A percentile compares a stretch with the other conserved stretches of the same genome.
Conservation (phyloP, 176 grass and related monocot genomes). For the Eragrostis nindensis region DNA sequence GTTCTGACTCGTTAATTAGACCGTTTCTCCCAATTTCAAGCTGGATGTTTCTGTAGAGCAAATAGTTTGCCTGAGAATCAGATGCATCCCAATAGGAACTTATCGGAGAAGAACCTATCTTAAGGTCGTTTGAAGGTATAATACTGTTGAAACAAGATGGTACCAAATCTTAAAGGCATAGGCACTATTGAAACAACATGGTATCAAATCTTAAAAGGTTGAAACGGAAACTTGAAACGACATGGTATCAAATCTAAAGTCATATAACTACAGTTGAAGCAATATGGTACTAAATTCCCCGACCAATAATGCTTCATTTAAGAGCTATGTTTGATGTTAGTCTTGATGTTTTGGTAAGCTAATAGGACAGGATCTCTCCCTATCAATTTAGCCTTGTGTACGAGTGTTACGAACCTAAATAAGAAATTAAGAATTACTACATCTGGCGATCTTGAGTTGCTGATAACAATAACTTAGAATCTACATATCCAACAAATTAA, state of each 20-base stretch:
- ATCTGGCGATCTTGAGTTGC: not conserved
- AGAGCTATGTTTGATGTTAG: constrained; percentile 3
- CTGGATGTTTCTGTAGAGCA: not conserved
- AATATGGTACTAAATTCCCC: constrained; percentile 34
- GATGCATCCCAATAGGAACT: constrained; percentile 37
- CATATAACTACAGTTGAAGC: constrained; percentile 23
- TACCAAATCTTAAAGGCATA: too few species aligned
- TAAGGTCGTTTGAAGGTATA: constrained; percentile 31
- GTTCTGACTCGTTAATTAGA: constrained; percentile 16
- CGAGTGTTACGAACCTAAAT: not conserved
- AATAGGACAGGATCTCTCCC: not conserved
- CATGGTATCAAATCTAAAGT: constrained; percentile 33
- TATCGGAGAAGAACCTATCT: constrained; percentile 27
- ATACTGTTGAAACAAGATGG: too few species aligned
- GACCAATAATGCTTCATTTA: constrained; percentile 12
- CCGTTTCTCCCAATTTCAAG: constrained; percentile 26
- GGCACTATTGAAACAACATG: constrained; percentile 34
- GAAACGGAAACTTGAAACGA: not conserved
- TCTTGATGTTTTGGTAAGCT: not conserved
- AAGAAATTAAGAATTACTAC: not conserved
- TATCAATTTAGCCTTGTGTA: not conserved
- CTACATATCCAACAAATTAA: constrained; percentile 28
- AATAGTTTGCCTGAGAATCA: constrained; percentile 40
- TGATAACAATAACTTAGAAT: constrained; percentile 32
- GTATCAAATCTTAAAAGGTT: constrained; percentile 33